Evolutionary conservation across 2,329 filamentous ascomycete genomes (phyloP), one percentile per base, ranked within the genome.

Genomic region (Aureobasidium melanogenum): DNA sequence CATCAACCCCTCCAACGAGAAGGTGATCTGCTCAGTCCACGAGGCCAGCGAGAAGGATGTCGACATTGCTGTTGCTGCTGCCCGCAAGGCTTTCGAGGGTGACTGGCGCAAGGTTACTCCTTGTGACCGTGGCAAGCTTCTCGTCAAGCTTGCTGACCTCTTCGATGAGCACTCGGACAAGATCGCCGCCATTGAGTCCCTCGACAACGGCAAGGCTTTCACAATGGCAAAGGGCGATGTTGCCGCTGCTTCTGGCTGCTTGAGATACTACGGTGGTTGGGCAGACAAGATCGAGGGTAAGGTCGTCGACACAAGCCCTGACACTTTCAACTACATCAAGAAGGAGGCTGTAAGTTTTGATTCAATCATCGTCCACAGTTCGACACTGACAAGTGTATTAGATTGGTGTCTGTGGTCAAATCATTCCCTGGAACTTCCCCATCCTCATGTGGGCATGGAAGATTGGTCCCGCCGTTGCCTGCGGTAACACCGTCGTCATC

Each of bases 221-320:
- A 80, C 71, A 70, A 84, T 90, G 82, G 87, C 89, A 68, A 88
- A 85, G 72, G 88, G 85, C 66, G 91, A 96, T 71, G 81, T 96
- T 44, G 78, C 74, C 60, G 82, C 84, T 67, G 86, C 86, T 62
- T 80, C 84, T 66, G 86, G 81, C 71, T 87, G 83, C 77, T 76
- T 97, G 70, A 85, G 91, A 75, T 97, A 93, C 79, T 94, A 92
- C 70, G 91, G 83, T 71, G 91, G 91, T 64, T 96, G 88, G 86
- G 89, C 91, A 69, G 91, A 96, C 81, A 96, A 96, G 85, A 87
- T 94, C 67, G 82, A 86, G 75, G 91, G 91, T 75, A 91, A 92
- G 81, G 90, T 91, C 61, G 86, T 94, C 66, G 89, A 95, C 69
- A 88, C 90, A 67, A 79, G 82, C 69, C 82, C 84, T 62, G 86